Evolutionary conservation across 225 moss, liverwort and hornwort species (phyloP).

Genomic region (Pseudisothecium myosuroides): DNA sequence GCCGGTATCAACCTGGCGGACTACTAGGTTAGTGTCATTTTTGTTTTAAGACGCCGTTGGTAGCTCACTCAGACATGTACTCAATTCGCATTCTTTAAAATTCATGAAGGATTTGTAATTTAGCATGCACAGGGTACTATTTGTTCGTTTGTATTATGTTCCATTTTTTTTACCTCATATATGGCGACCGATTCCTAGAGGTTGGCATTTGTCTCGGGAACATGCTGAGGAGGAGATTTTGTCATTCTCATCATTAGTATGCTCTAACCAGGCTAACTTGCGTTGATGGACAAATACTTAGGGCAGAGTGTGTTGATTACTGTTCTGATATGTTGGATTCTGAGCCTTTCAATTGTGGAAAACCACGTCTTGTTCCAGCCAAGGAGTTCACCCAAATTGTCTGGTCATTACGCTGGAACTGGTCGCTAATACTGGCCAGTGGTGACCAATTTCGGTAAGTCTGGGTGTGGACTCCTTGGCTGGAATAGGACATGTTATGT

Average conservation of each 20-base stretch:
- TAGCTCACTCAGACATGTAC: neutral
- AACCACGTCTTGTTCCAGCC: neutral
- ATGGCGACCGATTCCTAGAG: neutral
- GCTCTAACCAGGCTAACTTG: neutral
- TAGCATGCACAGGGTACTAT: neutral
- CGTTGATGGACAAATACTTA: neutral
- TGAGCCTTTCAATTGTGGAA: neutral
- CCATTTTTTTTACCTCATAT: neutral
- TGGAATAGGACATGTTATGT: neutral
- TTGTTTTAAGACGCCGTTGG: neutral
- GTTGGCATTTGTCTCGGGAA: neutral
- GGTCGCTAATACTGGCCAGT: neutral
- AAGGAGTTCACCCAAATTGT: neutral
- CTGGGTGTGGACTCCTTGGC: neutral
- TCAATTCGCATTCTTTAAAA: neutral
- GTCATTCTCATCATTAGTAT: neutral
- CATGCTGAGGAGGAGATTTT: neutral
- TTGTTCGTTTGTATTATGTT: neutral
- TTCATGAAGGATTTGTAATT: neutral
- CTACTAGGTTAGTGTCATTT: slow-evolving; percentile 7
- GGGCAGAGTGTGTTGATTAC: neutral
- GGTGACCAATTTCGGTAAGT: neutral
- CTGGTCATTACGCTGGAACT: neutral
- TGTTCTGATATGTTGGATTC: neutral
- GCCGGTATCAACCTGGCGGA: slow-evolving; percentile 43